Conservation (phyloP, 768 basidiomycete genomes). For the Agrocybe pediades region DNA sequence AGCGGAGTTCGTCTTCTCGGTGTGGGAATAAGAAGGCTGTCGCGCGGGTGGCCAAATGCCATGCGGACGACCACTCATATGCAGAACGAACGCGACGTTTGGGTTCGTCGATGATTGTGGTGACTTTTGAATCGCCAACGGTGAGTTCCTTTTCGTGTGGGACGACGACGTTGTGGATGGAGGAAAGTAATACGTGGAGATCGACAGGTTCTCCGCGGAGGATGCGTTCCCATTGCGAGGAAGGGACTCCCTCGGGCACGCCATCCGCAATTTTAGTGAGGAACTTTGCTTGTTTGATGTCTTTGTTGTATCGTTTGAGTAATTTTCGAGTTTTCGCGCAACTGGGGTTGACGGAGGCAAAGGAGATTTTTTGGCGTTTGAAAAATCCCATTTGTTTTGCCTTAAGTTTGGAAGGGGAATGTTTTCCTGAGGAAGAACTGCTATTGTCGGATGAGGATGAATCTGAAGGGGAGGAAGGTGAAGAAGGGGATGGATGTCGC, state of each 20-base stretch:
- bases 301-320: background rate
- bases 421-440: too few relatives aligned
- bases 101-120: conserved; percentile 5
- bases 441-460: too few relatives aligned
- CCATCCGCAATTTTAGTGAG: background rate
- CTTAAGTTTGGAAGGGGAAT: too few relatives aligned
- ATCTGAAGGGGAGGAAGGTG: too few relatives aligned
- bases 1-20: conserved; percentile 21
- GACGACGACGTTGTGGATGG: conserved; percentile 11
- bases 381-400: too few relatives aligned
- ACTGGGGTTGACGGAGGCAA: too few relatives aligned
- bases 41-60: conserved; percentile 16
- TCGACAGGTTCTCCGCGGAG: conserved; percentile 24
- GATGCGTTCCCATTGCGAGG: conserved; percentile 20
- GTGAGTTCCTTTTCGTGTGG: conserved; percentile 11
- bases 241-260: background rate
- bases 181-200: conserved; percentile 27
- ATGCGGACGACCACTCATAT: conserved; percentile 27
- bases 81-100: conserved; percentile 11
- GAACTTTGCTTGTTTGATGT: background rate
- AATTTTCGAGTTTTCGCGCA: background rate
- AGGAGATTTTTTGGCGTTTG: too few relatives aligned
- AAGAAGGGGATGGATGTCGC: too few relatives aligned
- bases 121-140: conserved; percentile 21
- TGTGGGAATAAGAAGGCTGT: conserved; percentile 28